phyloP scores from a whole-genome alignment of 352 stramenopile genomes.

The Hyaloperonospora arabidopsidis region DNA sequence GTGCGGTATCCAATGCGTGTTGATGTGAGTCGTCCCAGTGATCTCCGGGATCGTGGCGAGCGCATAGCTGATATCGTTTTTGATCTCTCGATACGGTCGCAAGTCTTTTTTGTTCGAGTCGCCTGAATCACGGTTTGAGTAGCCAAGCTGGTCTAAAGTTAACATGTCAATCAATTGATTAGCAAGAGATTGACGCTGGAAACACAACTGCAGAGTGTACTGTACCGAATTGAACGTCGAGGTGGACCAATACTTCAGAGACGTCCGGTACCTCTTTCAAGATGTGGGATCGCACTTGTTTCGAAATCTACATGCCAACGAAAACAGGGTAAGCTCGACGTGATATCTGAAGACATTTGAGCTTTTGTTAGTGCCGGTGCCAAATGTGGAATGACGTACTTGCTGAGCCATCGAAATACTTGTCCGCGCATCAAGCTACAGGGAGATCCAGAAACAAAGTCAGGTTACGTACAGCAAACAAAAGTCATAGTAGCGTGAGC shows the following conservation, averaged over 20 bases:
- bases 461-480: neutral
- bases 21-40: slow-evolving; percentile 66
- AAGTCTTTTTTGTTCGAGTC: slow-evolving; percentile 46
- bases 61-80: slow-evolving; percentile 52
- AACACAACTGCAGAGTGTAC: neutral
- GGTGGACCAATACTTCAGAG: slow-evolving; percentile 84
- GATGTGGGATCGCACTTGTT: slow-evolving; percentile 63
- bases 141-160: slow-evolving; percentile 20
- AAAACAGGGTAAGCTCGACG: neutral
- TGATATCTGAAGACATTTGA: too few species aligned
- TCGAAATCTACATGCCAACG: slow-evolving; percentile 37
- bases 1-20: slow-evolving; percentile 71
- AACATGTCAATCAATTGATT: neutral
- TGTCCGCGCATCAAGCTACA: slow-evolving; percentile 59
- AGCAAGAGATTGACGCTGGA: neutral
- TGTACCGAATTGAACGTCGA: slow-evolving; percentile 66
- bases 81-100: slow-evolving; percentile 71
- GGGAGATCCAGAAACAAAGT: neutral
- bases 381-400: slow-evolving; percentile 15
- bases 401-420: slow-evolving; percentile 83
- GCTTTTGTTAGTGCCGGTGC: neutral
- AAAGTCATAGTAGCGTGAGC: slow-evolving; percentile 12
- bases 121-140: slow-evolving; percentile 16
- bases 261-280: slow-evolving; percentile 61
- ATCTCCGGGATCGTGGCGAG: slow-evolving; percentile 63